Conservation (phyloP, 2,329 filamentous ascomycete species). For the Fusarium sp. region DNA sequence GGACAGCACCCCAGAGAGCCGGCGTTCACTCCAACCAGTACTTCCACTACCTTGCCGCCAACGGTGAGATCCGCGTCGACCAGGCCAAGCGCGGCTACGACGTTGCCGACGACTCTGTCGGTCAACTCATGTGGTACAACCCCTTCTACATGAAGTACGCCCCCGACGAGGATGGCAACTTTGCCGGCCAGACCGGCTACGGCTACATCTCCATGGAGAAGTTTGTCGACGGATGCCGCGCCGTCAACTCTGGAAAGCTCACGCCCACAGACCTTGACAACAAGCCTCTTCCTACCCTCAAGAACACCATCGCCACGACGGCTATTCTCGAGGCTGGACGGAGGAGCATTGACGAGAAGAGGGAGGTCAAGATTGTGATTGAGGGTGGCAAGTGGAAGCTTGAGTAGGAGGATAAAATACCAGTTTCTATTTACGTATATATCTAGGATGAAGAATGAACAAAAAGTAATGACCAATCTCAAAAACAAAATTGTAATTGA, state of each 20-base stretch:
- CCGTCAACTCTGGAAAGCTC: conserved; percentile 79
- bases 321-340: conserved; percentile 91
- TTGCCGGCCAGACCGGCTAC: conserved; percentile 90
- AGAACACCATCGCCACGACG: conserved; percentile 91
- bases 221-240: conserved; percentile 88
- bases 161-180: conserved; percentile 94
- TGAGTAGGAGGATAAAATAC: conserved; percentile 50
- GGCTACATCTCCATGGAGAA: conserved; percentile 97
- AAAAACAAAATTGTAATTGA: background rate
- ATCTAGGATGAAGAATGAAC: conserved; percentile 23
- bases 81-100: conserved; percentile 96
- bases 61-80: conserved; percentile 89
- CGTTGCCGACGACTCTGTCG: conserved; percentile 82
- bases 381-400: conserved; percentile 77
- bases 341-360: conserved; percentile 83
- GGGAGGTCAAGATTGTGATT: conserved; percentile 80
- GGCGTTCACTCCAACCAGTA: conserved; percentile 98
- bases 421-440: conserved; percentile 11
- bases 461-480: conserved; percentile 29
- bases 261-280: conserved; percentile 82
- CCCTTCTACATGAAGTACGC: conserved; percentile 97
- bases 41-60: conserved; percentile 90
- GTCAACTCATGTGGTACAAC: conserved; percentile 86
- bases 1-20: conserved; percentile 92
- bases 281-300: conserved; percentile 84